Percentiles rank a stretch among this genome's conserved stretches.
Conservation (phyloP, 1,139 yeast species). For the Pichia sp. region DNA sequence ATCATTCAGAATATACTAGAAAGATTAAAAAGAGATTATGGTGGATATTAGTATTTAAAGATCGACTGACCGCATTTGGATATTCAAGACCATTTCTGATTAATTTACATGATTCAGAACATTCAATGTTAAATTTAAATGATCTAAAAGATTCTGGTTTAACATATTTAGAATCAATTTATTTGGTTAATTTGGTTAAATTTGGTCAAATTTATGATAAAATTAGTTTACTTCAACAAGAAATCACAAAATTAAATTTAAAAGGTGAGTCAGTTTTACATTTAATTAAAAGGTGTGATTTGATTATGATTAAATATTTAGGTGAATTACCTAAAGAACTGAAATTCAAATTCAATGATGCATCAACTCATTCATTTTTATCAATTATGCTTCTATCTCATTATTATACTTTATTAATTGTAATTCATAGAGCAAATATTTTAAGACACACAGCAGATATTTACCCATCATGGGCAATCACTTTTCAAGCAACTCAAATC, state of each 20-base stretch:
- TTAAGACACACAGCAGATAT: conserved; percentile 46
- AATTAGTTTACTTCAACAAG: conserved; percentile 64
- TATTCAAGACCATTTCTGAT: conserved; percentile 70
- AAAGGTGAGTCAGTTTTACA: conserved; percentile 14
- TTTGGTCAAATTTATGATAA: conserved; percentile 72
- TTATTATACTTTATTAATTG: conserved; percentile 65
- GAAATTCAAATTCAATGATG: conserved; percentile 56
- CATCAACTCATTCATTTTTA: conserved; percentile 45
- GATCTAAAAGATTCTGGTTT: conserved; percentile 48
- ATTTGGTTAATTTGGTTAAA: conserved; percentile 60
- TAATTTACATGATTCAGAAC: conserved; percentile 71
- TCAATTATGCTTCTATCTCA: conserved; percentile 62
- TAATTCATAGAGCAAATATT: conserved; percentile 69
- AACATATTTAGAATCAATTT: conserved; percentile 49
- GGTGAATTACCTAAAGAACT: conserved; percentile 60
- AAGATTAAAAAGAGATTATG: conserved; percentile 65
- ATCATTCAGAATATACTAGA: conserved; percentile 36
- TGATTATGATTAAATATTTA: conserved; percentile 78
- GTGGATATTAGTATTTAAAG: conserved; percentile 78
- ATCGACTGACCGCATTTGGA: conserved; percentile 56
- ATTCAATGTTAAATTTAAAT: conserved; percentile 60
- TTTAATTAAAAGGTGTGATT: conserved; percentile 61
- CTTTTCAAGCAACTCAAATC: conserved; percentile 82
- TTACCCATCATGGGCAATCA: conserved; percentile 79
- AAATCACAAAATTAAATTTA: conserved; percentile 25